Conservation (phyloP, 441 rosid species). For the Macaranga tanarius region DNA sequence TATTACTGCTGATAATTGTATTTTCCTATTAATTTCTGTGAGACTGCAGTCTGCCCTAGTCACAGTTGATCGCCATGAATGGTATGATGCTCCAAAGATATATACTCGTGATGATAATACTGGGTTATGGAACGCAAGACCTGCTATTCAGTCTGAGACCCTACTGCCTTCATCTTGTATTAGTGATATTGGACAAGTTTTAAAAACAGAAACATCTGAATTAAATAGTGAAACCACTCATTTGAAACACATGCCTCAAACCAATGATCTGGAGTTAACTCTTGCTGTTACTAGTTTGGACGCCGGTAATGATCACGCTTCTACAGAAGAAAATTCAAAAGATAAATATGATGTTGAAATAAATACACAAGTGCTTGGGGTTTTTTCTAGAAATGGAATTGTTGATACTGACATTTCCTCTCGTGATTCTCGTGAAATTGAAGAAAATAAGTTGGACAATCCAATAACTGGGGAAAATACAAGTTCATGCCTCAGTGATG, state of each 20-base stretch:
- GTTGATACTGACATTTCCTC: constrained; percentile 47
- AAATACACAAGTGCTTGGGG: constrained; percentile 57
- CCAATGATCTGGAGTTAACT: constrained; percentile 45
- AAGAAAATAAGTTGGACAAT: constrained; percentile 51
- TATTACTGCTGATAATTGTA: neutral
- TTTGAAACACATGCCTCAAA: constrained; percentile 49
- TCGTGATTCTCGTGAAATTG: constrained; percentile 49
- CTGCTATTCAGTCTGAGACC: constrained; percentile 52
- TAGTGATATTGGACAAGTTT: constrained; percentile 31
- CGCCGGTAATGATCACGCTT: constrained; percentile 47
- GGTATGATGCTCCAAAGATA: constrained; percentile 93
- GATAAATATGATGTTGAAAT: constrained; percentile 54
- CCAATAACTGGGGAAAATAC: constrained; percentile 43
- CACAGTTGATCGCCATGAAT: constrained; percentile 91
- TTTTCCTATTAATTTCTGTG: constrained; percentile 2
- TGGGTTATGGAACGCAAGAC: constrained; percentile 78
- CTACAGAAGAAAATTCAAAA: constrained; percentile 36
- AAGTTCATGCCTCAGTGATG: constrained; percentile 38
- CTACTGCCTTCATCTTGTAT: constrained; percentile 33
- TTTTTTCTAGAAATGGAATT: constrained; percentile 44
- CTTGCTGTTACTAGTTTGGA: constrained; percentile 55
- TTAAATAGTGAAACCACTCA: constrained; percentile 40
- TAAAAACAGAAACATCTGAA: constrained; percentile 26
- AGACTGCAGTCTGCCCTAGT: constrained; percentile 81
- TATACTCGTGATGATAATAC: constrained; percentile 87